A percentile compares a stretch with the other conserved stretches of the same genome.
These are phyloP conservation scores for Sclerotinia trifoliorum DNA, from an alignment of 2,329 filamentous ascomycete genomes.

Conservation along the genomic window DNA sequence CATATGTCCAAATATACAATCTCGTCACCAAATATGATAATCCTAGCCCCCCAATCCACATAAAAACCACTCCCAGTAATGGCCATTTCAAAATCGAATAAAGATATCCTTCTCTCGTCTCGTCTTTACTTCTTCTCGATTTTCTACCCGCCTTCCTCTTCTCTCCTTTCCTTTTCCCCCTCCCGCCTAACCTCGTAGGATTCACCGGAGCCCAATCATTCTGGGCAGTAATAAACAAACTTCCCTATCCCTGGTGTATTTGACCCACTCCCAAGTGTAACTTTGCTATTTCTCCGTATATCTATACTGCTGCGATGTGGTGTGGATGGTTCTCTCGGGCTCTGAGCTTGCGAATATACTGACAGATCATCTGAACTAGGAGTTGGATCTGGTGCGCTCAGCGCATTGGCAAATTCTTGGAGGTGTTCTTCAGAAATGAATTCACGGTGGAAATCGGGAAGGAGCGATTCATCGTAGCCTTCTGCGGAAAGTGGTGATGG, in stretches of 20 bases:
- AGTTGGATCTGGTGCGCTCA: constrained; percentile 75
- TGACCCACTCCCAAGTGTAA: constrained; percentile 22
- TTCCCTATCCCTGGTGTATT: constrained; percentile 23
- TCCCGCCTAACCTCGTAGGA: constrained; percentile 32
- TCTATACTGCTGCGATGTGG: constrained; percentile 28
- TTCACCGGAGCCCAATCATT: constrained; percentile 95
- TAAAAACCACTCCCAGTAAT: constrained; percentile 73
- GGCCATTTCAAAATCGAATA: constrained; percentile 93
- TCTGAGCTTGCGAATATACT: constrained; percentile 17
- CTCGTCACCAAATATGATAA: constrained; percentile 76
- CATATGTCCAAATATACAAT: constrained; percentile 88
- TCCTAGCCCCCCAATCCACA: constrained; percentile 75
- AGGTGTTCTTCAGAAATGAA: constrained; percentile 75
- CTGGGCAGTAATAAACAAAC: constrained; percentile 74
- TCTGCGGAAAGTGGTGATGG: constrained; percentile 59
- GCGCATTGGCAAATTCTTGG: constrained; percentile 73
- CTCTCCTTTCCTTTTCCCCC: constrained; percentile 42
- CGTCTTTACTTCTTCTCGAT: constrained; percentile 65
- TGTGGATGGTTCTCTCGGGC: constrained; percentile 21
- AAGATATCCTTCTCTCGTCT: constrained; percentile 90
- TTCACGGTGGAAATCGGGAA: constrained; percentile 78
- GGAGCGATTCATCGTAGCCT: constrained; percentile 63
- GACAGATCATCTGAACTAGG: constrained; percentile 57
- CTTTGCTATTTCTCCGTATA: constrained; percentile 22
- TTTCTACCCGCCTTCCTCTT: constrained; percentile 42